These are phyloP conservation scores for Murraya koenigii DNA, from an alignment of 345 rosid genomes.

Conservation along the genomic window DNA sequence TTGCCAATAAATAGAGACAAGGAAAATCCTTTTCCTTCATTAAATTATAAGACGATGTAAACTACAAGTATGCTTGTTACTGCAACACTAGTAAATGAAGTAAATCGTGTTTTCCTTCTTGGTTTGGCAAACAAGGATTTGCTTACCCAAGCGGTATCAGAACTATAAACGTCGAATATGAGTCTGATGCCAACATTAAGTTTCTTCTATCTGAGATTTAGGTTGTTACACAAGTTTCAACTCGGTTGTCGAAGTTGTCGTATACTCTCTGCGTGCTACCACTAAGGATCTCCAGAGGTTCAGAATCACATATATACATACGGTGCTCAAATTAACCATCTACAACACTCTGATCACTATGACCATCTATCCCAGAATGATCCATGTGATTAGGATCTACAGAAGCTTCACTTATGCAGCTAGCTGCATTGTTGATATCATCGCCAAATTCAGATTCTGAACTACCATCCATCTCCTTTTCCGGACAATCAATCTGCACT, in stretches of 20 bases:
- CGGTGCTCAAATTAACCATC: slow-evolving; percentile 1
- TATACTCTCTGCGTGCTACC: not conserved
- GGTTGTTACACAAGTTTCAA: not conserved
- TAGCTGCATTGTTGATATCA: slow-evolving; percentile 16
- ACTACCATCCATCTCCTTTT: slow-evolving; percentile 58
- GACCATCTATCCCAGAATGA: slow-evolving; percentile 1
- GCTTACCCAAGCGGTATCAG: not conserved
- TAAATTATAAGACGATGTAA: not conserved
- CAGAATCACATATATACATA: not conserved
- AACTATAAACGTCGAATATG: not conserved
- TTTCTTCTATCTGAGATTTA: not conserved
- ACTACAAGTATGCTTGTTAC: not conserved
- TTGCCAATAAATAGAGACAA: not conserved
- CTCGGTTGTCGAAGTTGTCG: not conserved
- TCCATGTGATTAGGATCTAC: not conserved
- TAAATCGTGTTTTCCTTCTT: not conserved
- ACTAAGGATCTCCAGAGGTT: not conserved
- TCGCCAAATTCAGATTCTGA: slow-evolving; percentile 63
- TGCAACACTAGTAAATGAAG: not conserved
- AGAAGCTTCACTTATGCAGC: slow-evolving; percentile 7
- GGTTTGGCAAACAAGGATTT: not conserved
- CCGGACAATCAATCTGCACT: slow-evolving; percentile 66
- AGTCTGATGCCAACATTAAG: not conserved
- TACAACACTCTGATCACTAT: slow-evolving; percentile 7
- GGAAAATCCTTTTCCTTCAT: not conserved